Conservation (phyloP, 257 asterid species). For the Salvia hispanica region DNA sequence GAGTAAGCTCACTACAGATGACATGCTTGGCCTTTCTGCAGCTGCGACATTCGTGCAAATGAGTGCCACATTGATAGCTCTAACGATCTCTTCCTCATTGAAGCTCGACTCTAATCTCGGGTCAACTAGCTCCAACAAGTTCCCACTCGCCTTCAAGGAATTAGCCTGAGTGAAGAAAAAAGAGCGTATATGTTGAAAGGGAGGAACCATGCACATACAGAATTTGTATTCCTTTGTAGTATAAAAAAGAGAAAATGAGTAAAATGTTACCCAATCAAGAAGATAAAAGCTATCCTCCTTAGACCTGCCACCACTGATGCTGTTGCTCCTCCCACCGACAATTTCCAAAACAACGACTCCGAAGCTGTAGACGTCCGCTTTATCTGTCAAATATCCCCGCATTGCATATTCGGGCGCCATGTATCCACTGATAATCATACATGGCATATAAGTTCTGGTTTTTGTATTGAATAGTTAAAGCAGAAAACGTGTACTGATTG, state of each 20-base stretch:
- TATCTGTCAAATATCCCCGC: slow-evolving; percentile 63
- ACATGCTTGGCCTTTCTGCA: slow-evolving; percentile 63
- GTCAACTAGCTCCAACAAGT: slow-evolving; percentile 56
- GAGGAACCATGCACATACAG: too few species aligned
- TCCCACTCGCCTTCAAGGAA: slow-evolving; percentile 45
- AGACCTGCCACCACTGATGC: slow-evolving; percentile 36
- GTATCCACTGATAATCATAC: slow-evolving; percentile 42
- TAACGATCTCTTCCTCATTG: slow-evolving; percentile 42
- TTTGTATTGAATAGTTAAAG: background rate
- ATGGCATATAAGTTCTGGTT: background rate
- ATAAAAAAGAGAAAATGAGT: too few species aligned
- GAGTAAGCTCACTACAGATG: slow-evolving; percentile 61
- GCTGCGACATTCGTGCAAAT: slow-evolving; percentile 50
- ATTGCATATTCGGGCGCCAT: slow-evolving; percentile 69
- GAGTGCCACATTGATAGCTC: slow-evolving; percentile 50
- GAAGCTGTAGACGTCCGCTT: slow-evolving; percentile 66
- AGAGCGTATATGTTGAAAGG: too few species aligned
- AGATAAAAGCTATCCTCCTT: slow-evolving; percentile 44
- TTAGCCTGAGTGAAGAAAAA: slow-evolving; percentile 42
- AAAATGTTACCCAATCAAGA: slow-evolving; percentile 58
- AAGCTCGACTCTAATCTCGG: slow-evolving; percentile 45
- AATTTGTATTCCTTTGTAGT: too few species aligned
- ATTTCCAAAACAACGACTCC: slow-evolving; percentile 56
- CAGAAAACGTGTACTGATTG: too few species aligned
- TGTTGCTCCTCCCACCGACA: slow-evolving; percentile 50